Conservation (phyloP, 495 filamentous ascomycete genomes). For the Oidiodendron maius region DNA sequence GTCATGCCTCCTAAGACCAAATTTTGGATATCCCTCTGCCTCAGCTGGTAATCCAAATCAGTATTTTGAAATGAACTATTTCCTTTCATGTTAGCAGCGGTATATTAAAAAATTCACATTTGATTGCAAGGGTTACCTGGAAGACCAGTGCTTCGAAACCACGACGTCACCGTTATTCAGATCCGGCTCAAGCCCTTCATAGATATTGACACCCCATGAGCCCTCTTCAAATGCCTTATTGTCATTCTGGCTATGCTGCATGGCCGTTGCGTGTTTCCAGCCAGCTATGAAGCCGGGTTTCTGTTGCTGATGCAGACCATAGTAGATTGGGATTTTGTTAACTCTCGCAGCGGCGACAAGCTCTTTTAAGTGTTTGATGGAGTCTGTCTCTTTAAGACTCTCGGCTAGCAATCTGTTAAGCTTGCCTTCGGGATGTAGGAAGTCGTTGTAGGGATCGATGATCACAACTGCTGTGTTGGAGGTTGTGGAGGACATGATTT, state of each 20-base stretch:
- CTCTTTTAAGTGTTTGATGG: slow-evolving; percentile 19
- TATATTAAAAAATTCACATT: not conserved
- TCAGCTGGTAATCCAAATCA: slow-evolving; percentile 24
- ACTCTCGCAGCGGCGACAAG: slow-evolving; percentile 17
- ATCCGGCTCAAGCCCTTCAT: slow-evolving; percentile 23
- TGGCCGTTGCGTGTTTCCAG: slow-evolving; percentile 19
- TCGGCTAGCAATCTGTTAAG: slow-evolving; percentile 10
- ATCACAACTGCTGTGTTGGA: slow-evolving; percentile 19
- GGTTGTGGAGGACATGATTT: not conserved
- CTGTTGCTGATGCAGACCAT: slow-evolving; percentile 24
- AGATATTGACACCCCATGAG: slow-evolving; percentile 23
- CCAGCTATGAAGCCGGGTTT: slow-evolving; percentile 14
- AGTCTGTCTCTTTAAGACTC: slow-evolving; percentile 15
- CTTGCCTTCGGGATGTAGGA: slow-evolving; percentile 24
- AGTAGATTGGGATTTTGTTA: slow-evolving; percentile 23
- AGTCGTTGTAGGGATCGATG: slow-evolving; percentile 28
- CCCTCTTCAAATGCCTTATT: slow-evolving; percentile 21
- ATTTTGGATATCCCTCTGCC: slow-evolving; percentile 19
- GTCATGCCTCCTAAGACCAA: slow-evolving; percentile 19
- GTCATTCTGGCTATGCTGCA: slow-evolving; percentile 13
- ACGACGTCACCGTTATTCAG: slow-evolving; percentile 24
- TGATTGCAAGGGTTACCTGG: no score
- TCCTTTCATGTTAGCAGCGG: not conserved
- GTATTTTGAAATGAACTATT: slow-evolving; percentile 23
- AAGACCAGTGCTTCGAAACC: slow-evolving; percentile 23